Evolutionary conservation across 176 grass and related monocot species (phyloP).

Genomic region (Carex myosuroides): DNA sequence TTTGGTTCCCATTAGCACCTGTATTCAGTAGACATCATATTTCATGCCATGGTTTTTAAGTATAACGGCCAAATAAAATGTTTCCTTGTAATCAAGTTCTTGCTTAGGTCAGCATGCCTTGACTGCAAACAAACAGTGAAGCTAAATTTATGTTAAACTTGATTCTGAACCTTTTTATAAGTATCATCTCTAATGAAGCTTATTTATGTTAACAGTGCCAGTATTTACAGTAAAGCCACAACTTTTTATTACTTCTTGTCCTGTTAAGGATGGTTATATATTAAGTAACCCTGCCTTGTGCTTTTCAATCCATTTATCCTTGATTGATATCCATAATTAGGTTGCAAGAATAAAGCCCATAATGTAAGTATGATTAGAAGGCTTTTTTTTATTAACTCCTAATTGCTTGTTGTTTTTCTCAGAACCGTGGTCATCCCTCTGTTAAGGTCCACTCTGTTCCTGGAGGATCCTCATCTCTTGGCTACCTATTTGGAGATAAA

Average conservation of each 20-base stretch:
- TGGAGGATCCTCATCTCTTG: slow-evolving; percentile 49
- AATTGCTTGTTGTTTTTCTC: neutral
- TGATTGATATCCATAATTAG: neutral
- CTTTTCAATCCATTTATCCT: neutral
- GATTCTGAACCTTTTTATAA: too few species aligned
- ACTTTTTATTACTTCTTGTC: neutral
- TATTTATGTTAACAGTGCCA: neutral
- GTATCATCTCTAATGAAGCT: neutral
- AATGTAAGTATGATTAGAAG: neutral
- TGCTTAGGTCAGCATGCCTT: too few species aligned
- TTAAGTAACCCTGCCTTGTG: neutral
- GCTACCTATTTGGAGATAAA: too few species aligned
- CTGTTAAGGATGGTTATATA: neutral
- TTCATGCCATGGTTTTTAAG: neutral
- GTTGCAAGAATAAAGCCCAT: neutral
- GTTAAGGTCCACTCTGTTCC: slow-evolving; percentile 61
- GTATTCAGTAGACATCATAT: too few species aligned
- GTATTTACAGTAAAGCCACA: neutral
- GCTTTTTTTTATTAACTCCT: neutral
- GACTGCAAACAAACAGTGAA: too few species aligned
- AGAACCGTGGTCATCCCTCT: slow-evolving; percentile 36
- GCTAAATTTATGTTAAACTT: too few species aligned
- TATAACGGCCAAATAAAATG: neutral
- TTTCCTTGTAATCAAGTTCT: neutral
- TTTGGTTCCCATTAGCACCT: neutral